These are phyloP conservation scores for Aspergillus leporis DNA, from an alignment of 495 filamentous ascomycete species.

Conservation along the genomic window DNA sequence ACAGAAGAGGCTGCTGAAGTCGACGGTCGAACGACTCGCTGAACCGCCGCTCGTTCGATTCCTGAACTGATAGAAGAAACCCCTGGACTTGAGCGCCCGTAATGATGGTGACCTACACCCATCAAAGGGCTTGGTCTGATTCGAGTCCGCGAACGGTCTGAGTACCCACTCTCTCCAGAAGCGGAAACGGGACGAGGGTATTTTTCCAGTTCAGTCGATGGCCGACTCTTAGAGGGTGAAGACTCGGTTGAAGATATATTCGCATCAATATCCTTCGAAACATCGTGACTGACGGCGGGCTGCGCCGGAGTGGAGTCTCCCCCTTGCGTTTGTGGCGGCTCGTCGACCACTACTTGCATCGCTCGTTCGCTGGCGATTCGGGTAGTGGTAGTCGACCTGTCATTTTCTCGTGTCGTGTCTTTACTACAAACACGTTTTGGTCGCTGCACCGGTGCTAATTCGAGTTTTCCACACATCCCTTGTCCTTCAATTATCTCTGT, in stretches of 20 bases:
- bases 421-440: slow-evolving; percentile 37
- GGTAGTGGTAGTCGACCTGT: slow-evolving; percentile 28
- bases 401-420: slow-evolving; percentile 26
- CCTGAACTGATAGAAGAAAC: slow-evolving; percentile 18
- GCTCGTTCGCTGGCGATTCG: slow-evolving; percentile 24
- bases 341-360: slow-evolving; percentile 21
- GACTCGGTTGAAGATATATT: slow-evolving; percentile 22
- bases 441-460: slow-evolving; percentile 32
- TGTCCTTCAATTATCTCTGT: slow-evolving; percentile 39
- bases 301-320: slow-evolving; percentile 25
- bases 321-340: slow-evolving; percentile 34
- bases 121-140: slow-evolving; percentile 31
- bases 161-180: slow-evolving; percentile 40
- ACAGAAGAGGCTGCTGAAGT: slow-evolving; percentile 33
- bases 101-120: slow-evolving; percentile 25
- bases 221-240: slow-evolving; percentile 12
- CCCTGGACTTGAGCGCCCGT: slow-evolving; percentile 19
- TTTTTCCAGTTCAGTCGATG: slow-evolving; percentile 13
- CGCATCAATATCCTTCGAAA: slow-evolving; percentile 20
- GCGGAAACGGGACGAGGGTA: slow-evolving; percentile 24
- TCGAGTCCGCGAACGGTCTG: slow-evolving; percentile 30
- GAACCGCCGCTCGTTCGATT: slow-evolving; percentile 51
- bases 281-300: slow-evolving; percentile 24
- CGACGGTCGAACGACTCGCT: slow-evolving; percentile 43
- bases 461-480: slow-evolving; percentile 38